Base-by-base conservation (phyloP, 805 yeast species). In the Candida nitratophila region DNA sequence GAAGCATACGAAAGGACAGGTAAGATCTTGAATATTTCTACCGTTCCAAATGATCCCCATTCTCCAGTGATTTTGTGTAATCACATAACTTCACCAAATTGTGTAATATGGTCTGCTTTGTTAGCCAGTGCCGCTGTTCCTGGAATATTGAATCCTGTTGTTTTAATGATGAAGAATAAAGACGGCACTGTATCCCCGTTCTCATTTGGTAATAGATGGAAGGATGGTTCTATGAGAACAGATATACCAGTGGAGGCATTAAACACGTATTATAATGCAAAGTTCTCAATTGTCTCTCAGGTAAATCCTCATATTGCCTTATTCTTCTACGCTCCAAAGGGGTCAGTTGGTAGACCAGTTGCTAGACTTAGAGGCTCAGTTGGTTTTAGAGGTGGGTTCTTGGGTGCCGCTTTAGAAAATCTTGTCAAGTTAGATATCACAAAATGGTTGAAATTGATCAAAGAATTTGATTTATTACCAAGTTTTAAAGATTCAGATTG, bases 71-170 rank as follows among this genome's bases (percentile, higher is more conserved):
- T 86, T 54, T 64, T 85, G 40, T 82, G 91, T 57, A 85, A 85
- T 53, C 77, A 81, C 53, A 73, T 83, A 46, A 85, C 93, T 0
- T 76, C 90, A 15, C 93, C 93, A 11, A 74, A 83, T 57, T 83
- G 91, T 59, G 79, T 84, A 15, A 80, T 86, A n/a, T 85, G 93
- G 93, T 78, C 86, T 2, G 68, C 89, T 0, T 63, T 85, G 45
- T 63, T 85, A 35, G 93, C 93, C 0, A 81, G 88, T 3, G 76
- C 87, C 5, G 93, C 93, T 0, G 93, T 86, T 8, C 95, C 95
- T 0, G 93, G 93, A 0, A 81, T 85, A 14, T 63, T 85, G 44
- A 81, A 82, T 49, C 95, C 95, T 0, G 90, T 85, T 19, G 88
- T 83, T 15, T 63, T 85, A 44, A 82, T 85, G 89, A 81, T 77